Evolutionary conservation across 2,329 filamentous ascomycete genomes (phyloP).

Genomic region (Orbilia oligospora): DNA sequence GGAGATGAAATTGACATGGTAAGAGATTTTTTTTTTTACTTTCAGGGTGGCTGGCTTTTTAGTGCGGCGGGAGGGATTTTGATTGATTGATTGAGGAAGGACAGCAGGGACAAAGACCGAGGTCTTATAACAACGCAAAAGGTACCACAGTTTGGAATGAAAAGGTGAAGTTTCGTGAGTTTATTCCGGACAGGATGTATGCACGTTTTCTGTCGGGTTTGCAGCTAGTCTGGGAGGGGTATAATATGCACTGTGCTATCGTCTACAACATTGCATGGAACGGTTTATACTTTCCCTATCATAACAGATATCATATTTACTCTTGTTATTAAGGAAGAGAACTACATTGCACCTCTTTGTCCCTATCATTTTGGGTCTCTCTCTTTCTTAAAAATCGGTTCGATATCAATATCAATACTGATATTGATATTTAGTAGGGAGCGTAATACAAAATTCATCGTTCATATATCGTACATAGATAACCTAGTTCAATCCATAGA

Average conservation of each 20-base stretch:
- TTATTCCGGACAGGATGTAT: constrained; percentile 33
- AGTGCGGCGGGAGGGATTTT: constrained; percentile 12
- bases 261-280: background rate
- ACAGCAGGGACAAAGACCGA: constrained; percentile 2
- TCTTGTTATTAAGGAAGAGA: background rate
- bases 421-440: background rate
- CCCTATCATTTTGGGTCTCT: too few species aligned
- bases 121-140: constrained; percentile 58
- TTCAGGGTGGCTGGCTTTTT: background rate
- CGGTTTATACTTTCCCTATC: background rate
- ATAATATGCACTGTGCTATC: constrained; percentile 16
- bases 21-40: background rate
- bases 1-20: constrained; percentile 13
- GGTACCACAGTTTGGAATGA: constrained; percentile 10
- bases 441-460: background rate
- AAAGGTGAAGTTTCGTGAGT: too few species aligned
- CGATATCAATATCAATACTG: background rate
- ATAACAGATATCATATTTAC: constrained; percentile 5
- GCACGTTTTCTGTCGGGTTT: background rate
- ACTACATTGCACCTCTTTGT: too few species aligned
- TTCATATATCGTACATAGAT: constrained; percentile 51
- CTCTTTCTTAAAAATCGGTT: too few species aligned
- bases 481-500: background rate
- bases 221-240: background rate
- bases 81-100: too few species aligned